Conservation (phyloP, 2,329 filamentous ascomycete species). For the Hypoxylon sp. region DNA sequence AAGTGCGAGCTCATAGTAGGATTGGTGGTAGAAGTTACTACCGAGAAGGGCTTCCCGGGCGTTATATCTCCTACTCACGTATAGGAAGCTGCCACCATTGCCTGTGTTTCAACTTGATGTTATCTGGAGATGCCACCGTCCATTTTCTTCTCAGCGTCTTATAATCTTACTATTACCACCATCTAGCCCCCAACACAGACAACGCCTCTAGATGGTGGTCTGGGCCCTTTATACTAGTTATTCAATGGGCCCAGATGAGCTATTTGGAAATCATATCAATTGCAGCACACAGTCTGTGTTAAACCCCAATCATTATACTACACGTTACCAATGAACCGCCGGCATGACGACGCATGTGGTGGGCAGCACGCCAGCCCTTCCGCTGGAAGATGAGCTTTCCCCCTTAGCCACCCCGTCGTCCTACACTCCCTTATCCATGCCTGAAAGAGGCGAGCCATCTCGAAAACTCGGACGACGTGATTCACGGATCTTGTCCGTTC, state of each 20-base stretch:
- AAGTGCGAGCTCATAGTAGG: not conserved
- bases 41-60: not conserved
- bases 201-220: slow-evolving; percentile 33
- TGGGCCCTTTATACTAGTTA: slow-evolving; percentile 31
- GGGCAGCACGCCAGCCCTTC: slow-evolving; percentile 43
- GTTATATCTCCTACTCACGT: not conserved
- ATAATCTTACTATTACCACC: slow-evolving; percentile 24
- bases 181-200: slow-evolving; percentile 29
- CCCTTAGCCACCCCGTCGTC: slow-evolving; percentile 43
- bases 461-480: slow-evolving; percentile 60
- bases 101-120: not conserved
- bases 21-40: not conserved
- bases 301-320: slow-evolving; percentile 15
- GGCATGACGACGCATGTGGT: slow-evolving; percentile 48
- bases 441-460: slow-evolving; percentile 48
- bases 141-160: not conserved
- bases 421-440: slow-evolving; percentile 49
- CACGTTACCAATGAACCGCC: slow-evolving; percentile 33
- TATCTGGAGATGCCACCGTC: not conserved
- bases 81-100: slow-evolving; percentile 3
- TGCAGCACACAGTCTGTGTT: slow-evolving; percentile 21
- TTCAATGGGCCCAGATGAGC: slow-evolving; percentile 23
- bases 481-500: slow-evolving; percentile 60
- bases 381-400: slow-evolving; percentile 41
- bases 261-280: slow-evolving; percentile 30